A percentile compares a stretch with the other conserved stretches of the same genome.
Evolutionary conservation across 225 moss, liverwort and hornwort genomes (phyloP).

Genomic region (Bryoerythrophyllum caledonicum): DNA sequence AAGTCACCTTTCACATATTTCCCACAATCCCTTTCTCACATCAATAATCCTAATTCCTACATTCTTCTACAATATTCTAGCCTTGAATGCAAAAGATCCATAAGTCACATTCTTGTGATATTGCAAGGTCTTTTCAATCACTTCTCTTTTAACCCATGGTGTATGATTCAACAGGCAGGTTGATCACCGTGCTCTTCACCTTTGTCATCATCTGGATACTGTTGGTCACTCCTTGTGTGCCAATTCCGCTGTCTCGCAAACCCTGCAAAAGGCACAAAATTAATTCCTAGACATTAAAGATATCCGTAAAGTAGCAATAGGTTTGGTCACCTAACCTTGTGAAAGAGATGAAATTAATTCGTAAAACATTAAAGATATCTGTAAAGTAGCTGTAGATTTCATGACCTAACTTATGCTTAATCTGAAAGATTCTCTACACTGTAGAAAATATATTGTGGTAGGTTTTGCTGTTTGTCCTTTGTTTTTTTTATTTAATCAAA

Average conservation of each 20-base stretch:
- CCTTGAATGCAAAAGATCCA: neutral
- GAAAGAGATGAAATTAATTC: too few relatives aligned
- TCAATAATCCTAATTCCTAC: neutral
- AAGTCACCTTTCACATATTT: neutral
- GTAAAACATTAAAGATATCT: too few relatives aligned
- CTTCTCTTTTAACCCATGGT: conserved; percentile 36
- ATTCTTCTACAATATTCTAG: neutral
- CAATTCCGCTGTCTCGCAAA: conserved; percentile 55
- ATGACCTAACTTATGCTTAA: too few relatives aligned
- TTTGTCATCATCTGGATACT: conserved; percentile 59
- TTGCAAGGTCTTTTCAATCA: neutral
- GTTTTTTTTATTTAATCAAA: too few relatives aligned
- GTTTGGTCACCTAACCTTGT: too few relatives aligned
- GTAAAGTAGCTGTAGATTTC: too few relatives aligned
- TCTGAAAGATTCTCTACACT: too few relatives aligned
- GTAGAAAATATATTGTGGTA: too few relatives aligned
- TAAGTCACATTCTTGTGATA: neutral
- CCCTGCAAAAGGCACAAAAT: conserved; percentile 15
- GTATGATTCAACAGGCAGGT: conserved; percentile 47
- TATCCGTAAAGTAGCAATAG: too few relatives aligned
- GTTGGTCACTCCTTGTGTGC: conserved; percentile 51
- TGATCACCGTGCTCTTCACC: conserved; percentile 54
- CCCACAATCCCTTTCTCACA: neutral
- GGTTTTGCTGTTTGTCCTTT: too few relatives aligned
- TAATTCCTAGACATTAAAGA: too few relatives aligned